These are phyloP conservation scores for Psilocybe cyanescens DNA, from an alignment of 768 basidiomycete genomes.

Conservation along the genomic window DNA sequence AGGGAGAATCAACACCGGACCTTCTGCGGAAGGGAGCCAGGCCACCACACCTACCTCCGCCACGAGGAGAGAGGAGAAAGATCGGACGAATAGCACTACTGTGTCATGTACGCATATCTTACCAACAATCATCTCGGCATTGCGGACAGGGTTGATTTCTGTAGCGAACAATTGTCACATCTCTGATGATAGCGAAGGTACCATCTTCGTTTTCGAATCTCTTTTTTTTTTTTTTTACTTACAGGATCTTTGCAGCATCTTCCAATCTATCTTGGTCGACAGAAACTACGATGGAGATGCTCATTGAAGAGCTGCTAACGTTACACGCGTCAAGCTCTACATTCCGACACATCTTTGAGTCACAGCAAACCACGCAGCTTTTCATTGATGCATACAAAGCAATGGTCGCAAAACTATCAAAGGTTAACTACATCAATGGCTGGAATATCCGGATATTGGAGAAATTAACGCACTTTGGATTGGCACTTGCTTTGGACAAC, in stretches of 20 bases:
- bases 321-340: constrained; percentile 66
- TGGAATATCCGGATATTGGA: constrained; percentile 61
- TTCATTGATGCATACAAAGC: constrained; percentile 68
- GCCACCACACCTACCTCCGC: constrained; percentile 25
- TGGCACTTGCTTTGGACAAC: constrained; percentile 69
- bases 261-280: constrained; percentile 30
- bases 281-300: constrained; percentile 53
- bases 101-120: constrained; percentile 72
- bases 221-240: constrained; percentile 1
- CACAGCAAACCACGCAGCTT: constrained; percentile 66
- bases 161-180: constrained; percentile 41
- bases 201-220: background rate
- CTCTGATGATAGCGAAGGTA: constrained; percentile 34
- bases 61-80: constrained; percentile 23
- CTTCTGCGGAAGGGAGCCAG: constrained; percentile 6
- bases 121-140: constrained; percentile 69
- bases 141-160: constrained; percentile 57
- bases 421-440: constrained; percentile 41
- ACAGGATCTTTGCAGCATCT: constrained; percentile 2
- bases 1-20: constrained; percentile 32
- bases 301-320: constrained; percentile 72
- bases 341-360: constrained; percentile 76
- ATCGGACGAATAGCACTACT: constrained; percentile 26
- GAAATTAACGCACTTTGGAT: constrained; percentile 71
- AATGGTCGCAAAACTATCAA: constrained; percentile 50